Conservation (phyloP, 2,329 filamentous ascomycete genomes). For the Mycosphaerella sp. region DNA sequence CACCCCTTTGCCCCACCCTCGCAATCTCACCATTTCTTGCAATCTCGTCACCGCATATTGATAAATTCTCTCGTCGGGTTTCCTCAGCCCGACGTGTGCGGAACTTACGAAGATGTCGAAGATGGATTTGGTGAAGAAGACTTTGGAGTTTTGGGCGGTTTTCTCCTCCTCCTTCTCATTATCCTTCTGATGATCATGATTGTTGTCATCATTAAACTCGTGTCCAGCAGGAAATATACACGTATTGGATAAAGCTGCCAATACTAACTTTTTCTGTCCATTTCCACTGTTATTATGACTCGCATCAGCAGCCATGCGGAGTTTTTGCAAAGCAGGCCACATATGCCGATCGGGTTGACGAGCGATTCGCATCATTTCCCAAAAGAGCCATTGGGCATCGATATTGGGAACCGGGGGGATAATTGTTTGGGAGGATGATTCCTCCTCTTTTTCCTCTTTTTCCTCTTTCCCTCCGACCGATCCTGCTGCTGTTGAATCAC, state of each 20-base stretch:
- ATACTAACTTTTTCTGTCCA: conserved; percentile 53
- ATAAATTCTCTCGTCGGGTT: conserved; percentile 81
- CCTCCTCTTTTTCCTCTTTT: conserved; percentile 41
- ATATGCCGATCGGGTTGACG: conserved; percentile 75
- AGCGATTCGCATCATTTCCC: conserved; percentile 79
- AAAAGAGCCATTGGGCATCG: conserved; percentile 74
- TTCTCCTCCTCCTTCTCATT: conserved; percentile 49
- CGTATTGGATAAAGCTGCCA: conserved; percentile 86
- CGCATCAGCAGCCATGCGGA: conserved; percentile 44
- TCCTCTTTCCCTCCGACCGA: conserved; percentile 22
- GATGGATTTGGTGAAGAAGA: too few species aligned
- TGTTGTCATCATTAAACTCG: conserved; percentile 50
- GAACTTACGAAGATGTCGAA: conserved; percentile 88
- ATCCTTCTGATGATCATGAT: conserved; percentile 35
- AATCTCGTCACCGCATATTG: conserved; percentile 62
- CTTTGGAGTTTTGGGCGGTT: conserved; percentile 24
- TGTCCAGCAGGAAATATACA: conserved; percentile 76
- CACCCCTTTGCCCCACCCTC: conserved; percentile 50
- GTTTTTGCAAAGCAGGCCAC: conserved; percentile 68
- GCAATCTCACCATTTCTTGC: conserved; percentile 55
- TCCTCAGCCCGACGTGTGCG: conserved; percentile 79
- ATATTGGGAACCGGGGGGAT: conserved; percentile 66
- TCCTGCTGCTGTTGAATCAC: too few species aligned
- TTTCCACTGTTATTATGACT: too few species aligned
- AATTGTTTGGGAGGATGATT: conserved; percentile 25